Evolutionary conservation across 2,329 filamentous ascomycete species (phyloP), one percentile per base, ranked within the genome.

Genomic region (Phyllachora maydis): DNA sequence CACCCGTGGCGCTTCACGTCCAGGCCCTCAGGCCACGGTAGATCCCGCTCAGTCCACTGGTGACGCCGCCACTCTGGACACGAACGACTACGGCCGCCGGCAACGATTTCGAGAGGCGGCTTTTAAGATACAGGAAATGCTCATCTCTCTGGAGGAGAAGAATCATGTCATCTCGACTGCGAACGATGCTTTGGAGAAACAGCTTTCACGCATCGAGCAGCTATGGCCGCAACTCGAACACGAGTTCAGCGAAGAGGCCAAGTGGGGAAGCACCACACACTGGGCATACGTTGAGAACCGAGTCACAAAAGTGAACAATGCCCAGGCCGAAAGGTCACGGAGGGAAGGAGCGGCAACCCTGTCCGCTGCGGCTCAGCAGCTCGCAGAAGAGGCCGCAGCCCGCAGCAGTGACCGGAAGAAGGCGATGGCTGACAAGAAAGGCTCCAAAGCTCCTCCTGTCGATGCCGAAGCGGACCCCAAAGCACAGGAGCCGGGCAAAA

Each of bases 271-370:
- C 49, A 64, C 70, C 28, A 78, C 69, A 24, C 88, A 98, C 46
- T 98, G 88, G 88, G 88, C 85, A 23, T 95, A 95, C 44, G 76
- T 78, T 11, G 77, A 85, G 37, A 81, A 79, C 40, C 74, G 85
- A 33, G 62, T 68, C 16, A 54, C 54, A 16, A 62, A 61, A 36
- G 54, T 60, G n/a, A 54, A 57, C 18, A 51, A 56, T 10, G 68
- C 65, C 13, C 60, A 69, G 21, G 67, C 70, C 16, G 78, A 90
- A 42, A 62, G 74, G 14, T 71, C 75, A 22, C 64, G 81, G 29
- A 67, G 79, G 32, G 82, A 92, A 40, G 76, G 74, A 12, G 76
- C 74, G 8, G 65, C 75, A 12, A 69, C 68, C 18, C 77, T 82
- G 34, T 78, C 79, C 12, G 76, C 77, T 2, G 74, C 75, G 8